Conservation (phyloP, 441 rosid genomes). For the Rhodomyrtus psidioides region DNA sequence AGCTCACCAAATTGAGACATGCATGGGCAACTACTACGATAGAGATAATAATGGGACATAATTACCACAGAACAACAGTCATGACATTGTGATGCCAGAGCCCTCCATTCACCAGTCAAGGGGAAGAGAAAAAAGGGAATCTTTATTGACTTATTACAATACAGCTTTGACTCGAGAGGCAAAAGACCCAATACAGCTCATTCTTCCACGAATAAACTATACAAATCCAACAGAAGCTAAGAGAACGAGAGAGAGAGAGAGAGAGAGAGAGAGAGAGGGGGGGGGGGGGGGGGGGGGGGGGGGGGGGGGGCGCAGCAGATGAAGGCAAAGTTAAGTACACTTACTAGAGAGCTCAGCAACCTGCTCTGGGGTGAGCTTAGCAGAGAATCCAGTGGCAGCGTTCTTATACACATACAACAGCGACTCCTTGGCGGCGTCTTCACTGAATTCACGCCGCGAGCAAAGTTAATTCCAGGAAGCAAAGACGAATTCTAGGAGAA, state of each 20-base stretch:
- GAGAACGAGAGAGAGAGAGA: no score
- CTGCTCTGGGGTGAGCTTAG: constrained; percentile 71
- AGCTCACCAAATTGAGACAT: background rate
- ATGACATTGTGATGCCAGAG: background rate
- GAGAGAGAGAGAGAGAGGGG: no score
- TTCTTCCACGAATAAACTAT: background rate
- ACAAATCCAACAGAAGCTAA: no score
- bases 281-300: no score
- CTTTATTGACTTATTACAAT: background rate
- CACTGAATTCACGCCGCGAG: constrained; percentile 19
- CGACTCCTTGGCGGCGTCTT: constrained; percentile 66
- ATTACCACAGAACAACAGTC: background rate
- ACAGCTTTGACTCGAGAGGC: background rate
- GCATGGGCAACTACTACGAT: background rate
- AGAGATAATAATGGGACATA: no score
- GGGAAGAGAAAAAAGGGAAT: background rate
- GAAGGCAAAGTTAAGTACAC: background rate
- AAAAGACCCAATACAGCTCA: background rate
- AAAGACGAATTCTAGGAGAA: background rate
- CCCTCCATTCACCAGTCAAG: background rate
- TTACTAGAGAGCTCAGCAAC: constrained; percentile 57
- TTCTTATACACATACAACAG: constrained; percentile 63
- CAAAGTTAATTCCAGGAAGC: background rate
- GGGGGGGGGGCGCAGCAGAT: no score
- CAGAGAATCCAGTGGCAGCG: constrained; percentile 81